Evolutionary conservation across 257 asterid genomes (phyloP).

Genomic region (Solanum sparsipilum): DNA sequence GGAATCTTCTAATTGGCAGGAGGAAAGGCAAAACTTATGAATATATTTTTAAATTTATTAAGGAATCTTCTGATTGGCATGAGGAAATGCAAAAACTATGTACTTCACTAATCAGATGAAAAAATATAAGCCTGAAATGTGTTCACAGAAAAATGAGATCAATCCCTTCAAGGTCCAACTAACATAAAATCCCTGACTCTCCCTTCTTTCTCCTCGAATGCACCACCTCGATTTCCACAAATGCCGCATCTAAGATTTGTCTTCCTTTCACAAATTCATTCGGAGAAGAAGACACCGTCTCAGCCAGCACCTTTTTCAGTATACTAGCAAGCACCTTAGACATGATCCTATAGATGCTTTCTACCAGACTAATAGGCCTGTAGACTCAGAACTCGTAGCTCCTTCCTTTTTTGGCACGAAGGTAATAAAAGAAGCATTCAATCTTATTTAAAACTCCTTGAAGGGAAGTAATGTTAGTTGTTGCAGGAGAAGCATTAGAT

Average conservation of each 20-base stretch:
- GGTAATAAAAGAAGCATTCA: not conserved
- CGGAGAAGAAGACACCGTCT: not conserved
- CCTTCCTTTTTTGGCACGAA: not conserved
- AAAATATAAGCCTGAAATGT: not conserved
- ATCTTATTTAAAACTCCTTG: not conserved
- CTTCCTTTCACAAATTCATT: not conserved
- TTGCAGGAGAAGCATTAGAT: not conserved
- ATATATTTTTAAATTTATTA: not conserved
- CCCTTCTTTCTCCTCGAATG: not conserved
- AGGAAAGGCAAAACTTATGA: not conserved
- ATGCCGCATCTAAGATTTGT: not conserved
- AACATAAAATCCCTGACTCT: not conserved
- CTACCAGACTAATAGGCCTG: not conserved
- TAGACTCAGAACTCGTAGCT: not conserved
- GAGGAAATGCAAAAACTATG: not conserved
- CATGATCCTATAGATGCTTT: not conserved
- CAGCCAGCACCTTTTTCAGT: not conserved
- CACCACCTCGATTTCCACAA: not conserved
- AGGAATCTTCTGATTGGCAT: not conserved
- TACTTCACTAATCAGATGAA: not conserved
- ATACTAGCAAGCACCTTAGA: not conserved
- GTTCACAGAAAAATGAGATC: not conserved
- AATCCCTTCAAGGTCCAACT: not conserved
- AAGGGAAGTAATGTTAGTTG: not conserved
- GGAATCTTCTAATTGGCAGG: not conserved